Percentiles rank a stretch among this genome's conserved stretches.
Evolutionary conservation across 139 green algal genomes (phyloP).

Genomic region (Coccomyxa sp.): DNA sequence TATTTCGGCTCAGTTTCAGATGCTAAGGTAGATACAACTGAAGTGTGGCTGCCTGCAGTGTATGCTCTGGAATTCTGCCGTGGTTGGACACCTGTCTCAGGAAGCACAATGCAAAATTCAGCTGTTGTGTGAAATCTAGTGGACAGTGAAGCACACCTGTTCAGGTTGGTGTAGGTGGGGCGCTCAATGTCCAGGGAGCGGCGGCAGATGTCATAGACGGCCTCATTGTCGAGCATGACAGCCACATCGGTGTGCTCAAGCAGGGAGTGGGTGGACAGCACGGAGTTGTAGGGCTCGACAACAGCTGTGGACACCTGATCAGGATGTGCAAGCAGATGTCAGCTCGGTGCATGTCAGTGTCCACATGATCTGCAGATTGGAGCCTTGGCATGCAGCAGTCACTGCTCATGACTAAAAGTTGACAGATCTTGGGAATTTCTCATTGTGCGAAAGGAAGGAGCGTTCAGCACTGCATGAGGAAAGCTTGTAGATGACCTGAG

Average conservation of each 20-base stretch:
- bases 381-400: no score
- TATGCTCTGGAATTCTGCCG: no score
- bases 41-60: no score
- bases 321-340: neutral
- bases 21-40: no score
- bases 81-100: no score
- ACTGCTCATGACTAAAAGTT: no score
- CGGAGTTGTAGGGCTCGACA: conserved; percentile 96
- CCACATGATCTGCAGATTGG: neutral
- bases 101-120: no score
- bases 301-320: conserved; percentile 86
- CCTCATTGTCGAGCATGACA: conserved; percentile 97
- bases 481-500: conserved; percentile 49
- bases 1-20: no score
- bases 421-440: no score
- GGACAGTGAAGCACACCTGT: conserved; percentile 43
- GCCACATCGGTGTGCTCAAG: conserved; percentile 97
- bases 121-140: no score
- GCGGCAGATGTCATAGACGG: conserved; percentile 97
- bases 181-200: conserved; percentile 94
- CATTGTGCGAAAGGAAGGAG: no score
- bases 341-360: neutral
- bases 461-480: no score
- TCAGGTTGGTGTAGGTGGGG: conserved; percentile 97
- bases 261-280: conserved; percentile 95